Evolutionary conservation across 305 asterid genomes (phyloP).

Genomic region (Rubia peregrina): DNA sequence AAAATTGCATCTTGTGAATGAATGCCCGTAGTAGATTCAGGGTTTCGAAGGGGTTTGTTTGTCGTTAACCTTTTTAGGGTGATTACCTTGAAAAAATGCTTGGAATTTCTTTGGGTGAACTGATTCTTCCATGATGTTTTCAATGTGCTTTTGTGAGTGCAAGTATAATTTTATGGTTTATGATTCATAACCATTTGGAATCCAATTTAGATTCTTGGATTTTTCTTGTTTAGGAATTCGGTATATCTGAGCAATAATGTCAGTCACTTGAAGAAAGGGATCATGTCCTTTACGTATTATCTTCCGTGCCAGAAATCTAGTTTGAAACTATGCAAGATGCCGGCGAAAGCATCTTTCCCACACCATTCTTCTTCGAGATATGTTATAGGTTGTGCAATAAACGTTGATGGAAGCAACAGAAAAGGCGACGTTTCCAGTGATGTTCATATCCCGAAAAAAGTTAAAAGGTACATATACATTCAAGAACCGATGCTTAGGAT

Average conservation of each 20-base stretch:
- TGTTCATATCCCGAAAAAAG: slow-evolving; percentile 21
- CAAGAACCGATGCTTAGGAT: not conserved
- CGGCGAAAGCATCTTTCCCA: slow-evolving; percentile 15
- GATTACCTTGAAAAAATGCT: not conserved
- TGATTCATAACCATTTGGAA: not conserved
- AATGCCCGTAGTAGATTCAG: not conserved
- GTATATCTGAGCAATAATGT: slow-evolving; percentile 19
- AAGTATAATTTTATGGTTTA: not conserved
- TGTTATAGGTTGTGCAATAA: slow-evolving; percentile 25
- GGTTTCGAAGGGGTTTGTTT: not conserved
- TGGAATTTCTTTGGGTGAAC: not conserved
- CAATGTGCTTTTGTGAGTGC: not conserved
- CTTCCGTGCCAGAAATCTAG: slow-evolving; percentile 27
- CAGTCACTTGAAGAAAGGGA: slow-evolving; percentile 25
- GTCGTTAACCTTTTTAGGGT: not conserved
- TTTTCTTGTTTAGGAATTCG: slow-evolving; percentile 37
- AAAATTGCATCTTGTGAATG: not conserved
- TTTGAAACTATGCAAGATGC: slow-evolving; percentile 29
- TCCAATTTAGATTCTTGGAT: not conserved
- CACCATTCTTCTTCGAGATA: slow-evolving; percentile 21
- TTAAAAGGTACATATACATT: slow-evolving; percentile 32
- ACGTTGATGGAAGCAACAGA: slow-evolving; percentile 19
- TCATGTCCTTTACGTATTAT: slow-evolving; percentile 19
- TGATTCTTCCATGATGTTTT: not conserved
- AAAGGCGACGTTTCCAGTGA: slow-evolving; percentile 21